Evolutionary conservation across 2,329 filamentous ascomycete species (phyloP), one percentile per base, ranked within the genome.

Genomic region (Beauveria sp.): DNA sequence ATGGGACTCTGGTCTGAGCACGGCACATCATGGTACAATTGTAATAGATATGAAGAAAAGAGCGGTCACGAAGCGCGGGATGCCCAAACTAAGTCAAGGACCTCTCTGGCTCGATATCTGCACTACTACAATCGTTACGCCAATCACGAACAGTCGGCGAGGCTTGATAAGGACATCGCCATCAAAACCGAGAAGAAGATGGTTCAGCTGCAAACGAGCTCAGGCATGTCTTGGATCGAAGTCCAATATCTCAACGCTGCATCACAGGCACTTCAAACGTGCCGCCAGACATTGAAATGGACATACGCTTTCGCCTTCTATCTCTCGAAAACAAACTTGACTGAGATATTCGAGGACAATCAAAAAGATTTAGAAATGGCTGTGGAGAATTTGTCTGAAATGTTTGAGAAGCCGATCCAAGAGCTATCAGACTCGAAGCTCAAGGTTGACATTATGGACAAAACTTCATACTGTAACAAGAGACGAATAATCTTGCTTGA

Each of bases 91-190:
- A 92, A 88, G 72, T 96, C 91, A 9, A 84, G 94, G 28, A 89
- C 93, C 34, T 96, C 91, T 0, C 79, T 99, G 18, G 93, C 99
- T 74, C 86, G 94, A n/a, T 99, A 99, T 66, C 79, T 99, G 8
- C 92, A 99, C 73, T 99, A 99, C 79, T 99, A 99, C 79, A 99
- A 99, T 72, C 90, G 94, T 54, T 99, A 97, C 70, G 93, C 94
- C 65, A 99, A 99, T 76, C 94, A 99, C 77, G 94, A 99, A 74
- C 94, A 97, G 75, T 97, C 92, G 1, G 94, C 94, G 9, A 93
- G 93, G 67, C 83, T 99, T 20, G 94, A 99, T 75, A 97, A 92
- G 77, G 94, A 99, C 73, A 89, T 97, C 57, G 96, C 92, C 67
- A 81, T 89, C 55, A 97, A 97, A 82, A 97, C 94, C 0, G 93